Conservation (phyloP, 2,329 filamentous ascomycete genomes). For the Fusarium dlaminii region DNA sequence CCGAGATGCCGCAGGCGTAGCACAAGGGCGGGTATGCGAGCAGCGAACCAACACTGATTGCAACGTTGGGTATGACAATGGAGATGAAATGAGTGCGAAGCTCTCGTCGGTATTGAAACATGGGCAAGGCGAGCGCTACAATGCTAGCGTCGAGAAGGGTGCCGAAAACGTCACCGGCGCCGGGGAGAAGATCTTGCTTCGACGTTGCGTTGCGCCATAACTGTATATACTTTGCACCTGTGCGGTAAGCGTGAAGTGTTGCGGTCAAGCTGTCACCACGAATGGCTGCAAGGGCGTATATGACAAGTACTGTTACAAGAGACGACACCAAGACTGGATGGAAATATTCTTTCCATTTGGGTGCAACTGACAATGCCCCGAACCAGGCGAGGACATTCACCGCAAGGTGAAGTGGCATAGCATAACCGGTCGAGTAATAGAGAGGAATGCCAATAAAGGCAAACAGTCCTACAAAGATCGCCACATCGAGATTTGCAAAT, state of each 20-base stretch:
- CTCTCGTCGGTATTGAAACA: slow-evolving; percentile 69
- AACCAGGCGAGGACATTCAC: slow-evolving; percentile 64
- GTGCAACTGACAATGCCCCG: slow-evolving; percentile 58
- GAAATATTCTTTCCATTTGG: slow-evolving; percentile 60
- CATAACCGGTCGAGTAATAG: slow-evolving; percentile 63
- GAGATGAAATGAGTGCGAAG: slow-evolving; percentile 62
- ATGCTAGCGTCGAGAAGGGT: slow-evolving; percentile 67
- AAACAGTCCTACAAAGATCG: slow-evolving; percentile 57
- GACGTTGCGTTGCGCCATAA: slow-evolving; percentile 55
- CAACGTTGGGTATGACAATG: slow-evolving; percentile 63
- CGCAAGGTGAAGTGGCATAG: slow-evolving; percentile 57
- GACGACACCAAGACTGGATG: slow-evolving; percentile 68
- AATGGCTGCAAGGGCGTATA: slow-evolving; percentile 63
- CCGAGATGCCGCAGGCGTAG: slow-evolving; percentile 62
- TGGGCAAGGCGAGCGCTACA: slow-evolving; percentile 67
- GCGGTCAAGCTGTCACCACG: slow-evolving; percentile 52
- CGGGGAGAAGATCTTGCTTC: slow-evolving; percentile 49
- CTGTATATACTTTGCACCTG: slow-evolving; percentile 61
- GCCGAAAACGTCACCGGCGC: slow-evolving; percentile 66
- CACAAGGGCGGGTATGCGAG: slow-evolving; percentile 67
- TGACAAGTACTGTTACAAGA: slow-evolving; percentile 59
- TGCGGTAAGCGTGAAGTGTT: slow-evolving; percentile 60
- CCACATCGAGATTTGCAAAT: slow-evolving; percentile 55
- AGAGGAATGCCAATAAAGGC: slow-evolving; percentile 63
- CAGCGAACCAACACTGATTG: slow-evolving; percentile 62